Evolutionary conservation across 2,329 filamentous ascomycete genomes (phyloP).

Genomic region (Calonectria honghensis): DNA sequence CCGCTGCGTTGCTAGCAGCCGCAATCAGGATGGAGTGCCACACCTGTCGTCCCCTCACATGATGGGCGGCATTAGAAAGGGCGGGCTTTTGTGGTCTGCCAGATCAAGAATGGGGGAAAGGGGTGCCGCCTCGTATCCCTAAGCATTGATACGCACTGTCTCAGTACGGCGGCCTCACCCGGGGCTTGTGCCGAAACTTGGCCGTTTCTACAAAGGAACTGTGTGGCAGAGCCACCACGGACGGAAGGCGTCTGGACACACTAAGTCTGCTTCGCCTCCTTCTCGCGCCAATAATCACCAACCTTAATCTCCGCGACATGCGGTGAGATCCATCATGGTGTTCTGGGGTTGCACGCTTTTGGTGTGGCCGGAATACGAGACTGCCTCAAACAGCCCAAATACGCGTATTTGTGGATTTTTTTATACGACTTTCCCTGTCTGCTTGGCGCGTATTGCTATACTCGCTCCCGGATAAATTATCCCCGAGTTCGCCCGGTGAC

Average conservation of each 20-base stretch:
- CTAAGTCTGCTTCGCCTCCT: background rate
- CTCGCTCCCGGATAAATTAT: background rate
- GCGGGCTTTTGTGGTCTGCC: background rate
- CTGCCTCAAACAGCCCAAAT: background rate
- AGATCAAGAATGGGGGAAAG: background rate
- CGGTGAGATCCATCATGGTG: slow-evolving; percentile 1
- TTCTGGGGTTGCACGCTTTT: background rate
- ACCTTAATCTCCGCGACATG: background rate
- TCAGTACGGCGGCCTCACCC: background rate
- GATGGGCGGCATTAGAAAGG: background rate
- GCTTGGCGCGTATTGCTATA: background rate
- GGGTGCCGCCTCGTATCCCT: background rate
- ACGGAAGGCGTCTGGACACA: background rate
- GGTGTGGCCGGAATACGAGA: background rate
- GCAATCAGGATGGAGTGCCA: background rate
- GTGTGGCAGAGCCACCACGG: background rate
- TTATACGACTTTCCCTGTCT: background rate
- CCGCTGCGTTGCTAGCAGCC: background rate
- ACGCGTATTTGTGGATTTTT: slow-evolving; percentile 13
- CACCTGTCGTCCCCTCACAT: background rate
- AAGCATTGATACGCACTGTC: background rate
- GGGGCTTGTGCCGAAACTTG: background rate
- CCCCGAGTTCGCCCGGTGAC: background rate
- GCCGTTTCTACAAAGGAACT: background rate
- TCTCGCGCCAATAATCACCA: background rate